Evolutionary conservation across 768 basidiomycete genomes (phyloP), one percentile per base, ranked within the genome.

Genomic region (Russula ochroleuca): DNA sequence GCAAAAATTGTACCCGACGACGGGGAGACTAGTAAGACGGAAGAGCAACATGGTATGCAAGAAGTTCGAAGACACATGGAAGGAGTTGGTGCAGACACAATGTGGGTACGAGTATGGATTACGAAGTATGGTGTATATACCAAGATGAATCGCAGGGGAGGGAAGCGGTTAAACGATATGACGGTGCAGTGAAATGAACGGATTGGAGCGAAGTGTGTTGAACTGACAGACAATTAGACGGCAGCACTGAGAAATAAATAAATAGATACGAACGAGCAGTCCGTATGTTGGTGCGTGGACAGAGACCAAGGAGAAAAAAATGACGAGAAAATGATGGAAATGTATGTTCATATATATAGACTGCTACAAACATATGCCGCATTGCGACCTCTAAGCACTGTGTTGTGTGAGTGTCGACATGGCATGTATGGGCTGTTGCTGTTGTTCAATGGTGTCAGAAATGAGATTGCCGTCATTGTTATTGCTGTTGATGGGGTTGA

Each of bases 21-120:
- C 66, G 68, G 68, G 67, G 71, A 70, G 71, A 64, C 71, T 70
- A 70, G 72, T 64, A 41, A 67, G 54, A 52, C 51, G 38, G 31
- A 53, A 59, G 62, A 64, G 62, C 33, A 64, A 70, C 72, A 72
- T 72, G 70, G 61, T 70, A 73, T 73, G 72, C 71, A 71, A 71
- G 72, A 72, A 66, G 65, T 66, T 65, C 57, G 28, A 58, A 67
- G 59, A 66, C 64, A 69, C 64, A 60, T 67, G 43, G 49, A 62
- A 48, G 59, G 59, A 35, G 62, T 59, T 60, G 61, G 47, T 66
- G 72, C 69, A 68, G 40, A 67, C 59, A 66, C 43, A 59, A 55
- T 51, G 62, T 65, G 68, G 59, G 63, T 67, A 67, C 69, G 67
- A 70, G 66, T 70, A 69, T 68, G 68, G 68, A 68, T 60, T 67